Conservation (phyloP, 768 basidiomycete genomes). For the Amanita polypyramis region DNA sequence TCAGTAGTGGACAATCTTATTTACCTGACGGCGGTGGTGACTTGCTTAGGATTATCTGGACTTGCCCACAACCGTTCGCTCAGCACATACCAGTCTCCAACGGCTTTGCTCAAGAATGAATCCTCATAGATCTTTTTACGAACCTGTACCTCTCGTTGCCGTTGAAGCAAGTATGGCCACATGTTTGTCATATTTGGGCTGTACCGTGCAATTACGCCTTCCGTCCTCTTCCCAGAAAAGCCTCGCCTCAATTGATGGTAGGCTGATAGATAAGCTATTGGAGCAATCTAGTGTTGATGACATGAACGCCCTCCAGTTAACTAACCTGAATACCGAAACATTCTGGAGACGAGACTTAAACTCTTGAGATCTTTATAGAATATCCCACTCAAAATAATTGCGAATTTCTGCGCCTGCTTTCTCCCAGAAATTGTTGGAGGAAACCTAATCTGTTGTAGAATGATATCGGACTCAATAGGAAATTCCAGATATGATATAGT, state of each 20-base stretch:
- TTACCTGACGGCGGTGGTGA: slow-evolving; percentile 46
- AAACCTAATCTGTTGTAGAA: slow-evolving; percentile 33
- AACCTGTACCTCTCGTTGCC: slow-evolving; percentile 30
- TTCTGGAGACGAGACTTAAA: slow-evolving; percentile 46
- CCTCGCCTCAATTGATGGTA: slow-evolving; percentile 29
- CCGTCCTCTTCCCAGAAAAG: slow-evolving; percentile 28
- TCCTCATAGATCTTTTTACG: slow-evolving; percentile 29
- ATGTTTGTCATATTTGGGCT: slow-evolving; percentile 43
- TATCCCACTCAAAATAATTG: slow-evolving; percentile 43
- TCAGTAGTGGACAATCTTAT: slow-evolving; percentile 5
- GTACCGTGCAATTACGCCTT: slow-evolving; percentile 24
- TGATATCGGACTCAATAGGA: slow-evolving; percentile 11
- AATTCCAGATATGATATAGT: slow-evolving; percentile 25
- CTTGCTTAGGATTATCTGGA: slow-evolving; percentile 49
- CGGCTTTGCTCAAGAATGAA: slow-evolving; percentile 40
- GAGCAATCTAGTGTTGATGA: neutral
- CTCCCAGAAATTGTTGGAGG: slow-evolving; percentile 53
- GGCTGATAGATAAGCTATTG: slow-evolving; percentile 56
- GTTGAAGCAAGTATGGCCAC: slow-evolving; percentile 60
- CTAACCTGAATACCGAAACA: slow-evolving; percentile 54
- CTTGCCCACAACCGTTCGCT: slow-evolving; percentile 43
- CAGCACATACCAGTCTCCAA: slow-evolving; percentile 26
- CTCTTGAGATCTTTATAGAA: slow-evolving; percentile 29
- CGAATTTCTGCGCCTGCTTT: slow-evolving; percentile 39
- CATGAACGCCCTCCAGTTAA: neutral